These are phyloP conservation scores for Tetradesmus obliquus DNA, from an alignment of 139 green algal genomes.

Conservation along the genomic window DNA sequence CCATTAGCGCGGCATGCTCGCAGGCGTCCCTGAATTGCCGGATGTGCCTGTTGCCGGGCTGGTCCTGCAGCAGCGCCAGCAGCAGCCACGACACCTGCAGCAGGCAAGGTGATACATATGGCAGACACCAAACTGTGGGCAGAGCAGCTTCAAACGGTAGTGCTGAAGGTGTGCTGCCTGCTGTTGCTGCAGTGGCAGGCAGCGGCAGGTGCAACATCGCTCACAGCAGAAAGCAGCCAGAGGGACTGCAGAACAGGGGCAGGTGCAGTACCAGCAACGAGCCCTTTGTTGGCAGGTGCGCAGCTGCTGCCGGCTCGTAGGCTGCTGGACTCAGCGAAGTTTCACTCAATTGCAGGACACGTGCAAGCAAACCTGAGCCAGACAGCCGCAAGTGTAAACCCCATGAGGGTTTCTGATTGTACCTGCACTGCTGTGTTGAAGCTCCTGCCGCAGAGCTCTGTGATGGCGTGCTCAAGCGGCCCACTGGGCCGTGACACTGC, in stretches of 20 bases:
- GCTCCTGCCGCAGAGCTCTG: slow-evolving; percentile 84
- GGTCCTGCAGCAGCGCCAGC: slow-evolving; percentile 90
- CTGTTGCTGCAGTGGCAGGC: neutral
- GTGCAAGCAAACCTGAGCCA: neutral
- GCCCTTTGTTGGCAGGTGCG: too few relatives aligned
- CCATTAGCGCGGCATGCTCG: slow-evolving; percentile 83
- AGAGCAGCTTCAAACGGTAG: neutral
- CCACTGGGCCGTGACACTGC: slow-evolving; percentile 67
- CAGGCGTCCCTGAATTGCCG: slow-evolving; percentile 66
- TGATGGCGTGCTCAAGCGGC: slow-evolving; percentile 82
- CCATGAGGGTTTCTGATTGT: too few relatives aligned
- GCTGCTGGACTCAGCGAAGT: too few relatives aligned
- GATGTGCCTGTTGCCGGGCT: slow-evolving; percentile 71
- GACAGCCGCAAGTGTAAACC: too few relatives aligned
- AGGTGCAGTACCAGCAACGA: too few relatives aligned
- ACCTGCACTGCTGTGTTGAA: slow-evolving; percentile 91
- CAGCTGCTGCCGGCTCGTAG: too few relatives aligned
- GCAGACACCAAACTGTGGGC: neutral
- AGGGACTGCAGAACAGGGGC: too few relatives aligned
- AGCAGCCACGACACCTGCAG: slow-evolving; percentile 92
- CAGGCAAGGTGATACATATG: neutral
- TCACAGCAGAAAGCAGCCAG: neutral
- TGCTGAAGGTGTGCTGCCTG: too few relatives aligned
- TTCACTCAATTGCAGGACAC: neutral
- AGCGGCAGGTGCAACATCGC: neutral